A percentile compares a stretch with the other conserved stretches of the same genome.
These are phyloP conservation scores for Adansonia digitata DNA, from an alignment of 345 rosid genomes.

Conservation along the genomic window DNA sequence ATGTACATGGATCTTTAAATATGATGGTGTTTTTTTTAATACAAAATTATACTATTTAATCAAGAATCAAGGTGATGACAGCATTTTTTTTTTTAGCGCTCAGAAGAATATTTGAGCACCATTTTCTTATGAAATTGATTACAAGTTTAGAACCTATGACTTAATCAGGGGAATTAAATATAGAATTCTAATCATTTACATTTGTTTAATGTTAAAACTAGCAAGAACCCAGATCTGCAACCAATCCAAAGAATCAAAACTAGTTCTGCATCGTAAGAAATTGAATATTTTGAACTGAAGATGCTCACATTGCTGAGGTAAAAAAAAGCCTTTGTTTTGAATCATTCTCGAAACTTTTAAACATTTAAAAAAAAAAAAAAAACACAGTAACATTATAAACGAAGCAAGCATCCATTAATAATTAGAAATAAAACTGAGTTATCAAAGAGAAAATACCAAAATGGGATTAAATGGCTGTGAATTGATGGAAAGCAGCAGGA, in stretches of 20 bases:
- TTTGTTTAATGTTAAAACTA: neutral
- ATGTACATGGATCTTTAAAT: neutral
- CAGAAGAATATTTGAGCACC: no score
- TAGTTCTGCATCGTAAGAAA: neutral
- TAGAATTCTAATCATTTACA: neutral
- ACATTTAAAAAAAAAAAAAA: no score
- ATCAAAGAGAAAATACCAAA: neutral
- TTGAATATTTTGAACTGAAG: neutral
- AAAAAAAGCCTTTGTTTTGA: neutral
- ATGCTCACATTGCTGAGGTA: neutral
- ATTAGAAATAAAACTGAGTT: neutral
- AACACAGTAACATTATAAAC: neutral
- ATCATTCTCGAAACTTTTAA: neutral
- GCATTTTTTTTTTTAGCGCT: no score
- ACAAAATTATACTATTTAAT: neutral
- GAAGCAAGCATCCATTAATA: slow-evolving; percentile 3
- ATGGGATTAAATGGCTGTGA: slow-evolving; percentile 8
- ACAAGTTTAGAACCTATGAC: neutral
- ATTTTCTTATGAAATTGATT: neutral
- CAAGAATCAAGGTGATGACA: neutral
- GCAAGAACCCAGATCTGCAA: neutral
- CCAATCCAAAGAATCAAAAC: neutral
- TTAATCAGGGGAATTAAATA: neutral
- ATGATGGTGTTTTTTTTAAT: neutral
- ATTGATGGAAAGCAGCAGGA: slow-evolving; percentile 34